Conservation (phyloP, 805 yeast species). For the Kockiozyma suomiensis region DNA sequence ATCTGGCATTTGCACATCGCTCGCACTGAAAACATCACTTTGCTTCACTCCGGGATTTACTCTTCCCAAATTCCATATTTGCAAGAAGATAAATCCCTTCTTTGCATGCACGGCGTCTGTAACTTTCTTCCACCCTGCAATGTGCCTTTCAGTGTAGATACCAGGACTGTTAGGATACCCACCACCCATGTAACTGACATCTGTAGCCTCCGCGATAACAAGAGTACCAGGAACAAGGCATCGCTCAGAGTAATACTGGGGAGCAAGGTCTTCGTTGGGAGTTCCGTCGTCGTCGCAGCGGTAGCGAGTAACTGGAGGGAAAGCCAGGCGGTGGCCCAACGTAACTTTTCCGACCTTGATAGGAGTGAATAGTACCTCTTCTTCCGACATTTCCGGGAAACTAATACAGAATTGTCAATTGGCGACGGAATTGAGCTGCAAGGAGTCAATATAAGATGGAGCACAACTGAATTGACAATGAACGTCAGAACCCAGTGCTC, state of each 20-base stretch:
- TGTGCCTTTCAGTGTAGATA: conserved; percentile 73
- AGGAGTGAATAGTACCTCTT: conserved; percentile 34
- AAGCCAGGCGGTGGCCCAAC: conserved; percentile 48
- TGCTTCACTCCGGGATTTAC: conserved; percentile 40
- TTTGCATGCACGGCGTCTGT: conserved; percentile 51
- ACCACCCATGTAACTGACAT: conserved; percentile 50
- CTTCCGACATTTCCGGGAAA: conserved; percentile 1
- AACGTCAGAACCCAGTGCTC: no score
- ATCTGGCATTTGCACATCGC: conserved; percentile 22
- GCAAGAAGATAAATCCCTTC: conserved; percentile 46
- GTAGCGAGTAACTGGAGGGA: conserved; percentile 57
- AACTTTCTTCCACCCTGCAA: conserved; percentile 74
- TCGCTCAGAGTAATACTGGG: conserved; percentile 60
- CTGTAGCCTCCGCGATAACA: conserved; percentile 62
- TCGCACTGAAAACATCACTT: conserved; percentile 36
- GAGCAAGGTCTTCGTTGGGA: conserved; percentile 47
- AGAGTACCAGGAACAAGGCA: conserved; percentile 61
- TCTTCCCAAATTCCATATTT: conserved; percentile 54
- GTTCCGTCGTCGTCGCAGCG: conserved; percentile 40
- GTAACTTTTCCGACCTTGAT: conserved; percentile 37
- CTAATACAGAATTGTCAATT: neutral
- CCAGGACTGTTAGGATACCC: conserved; percentile 45
- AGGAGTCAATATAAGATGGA: neutral
- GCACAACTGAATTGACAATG: no score
- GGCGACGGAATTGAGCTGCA: neutral